Evolutionary conservation across 352 stramenopile genomes (phyloP).

Genomic region (Phytophthora pistaciae): DNA sequence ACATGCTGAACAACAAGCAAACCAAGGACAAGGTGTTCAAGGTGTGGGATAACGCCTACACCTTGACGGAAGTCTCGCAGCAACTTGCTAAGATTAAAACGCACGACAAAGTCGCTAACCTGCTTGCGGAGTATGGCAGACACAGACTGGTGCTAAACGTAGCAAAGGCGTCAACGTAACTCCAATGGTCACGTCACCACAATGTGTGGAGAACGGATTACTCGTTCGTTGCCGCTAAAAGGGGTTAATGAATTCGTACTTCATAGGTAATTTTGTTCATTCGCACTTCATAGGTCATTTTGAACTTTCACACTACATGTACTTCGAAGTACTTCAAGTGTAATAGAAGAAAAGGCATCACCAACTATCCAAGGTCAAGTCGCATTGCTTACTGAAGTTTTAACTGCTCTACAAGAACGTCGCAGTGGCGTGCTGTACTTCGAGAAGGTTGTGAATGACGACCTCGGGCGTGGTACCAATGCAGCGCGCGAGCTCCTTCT

Average conservation of each 20-base stretch:
- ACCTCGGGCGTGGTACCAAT: conserved; percentile 91
- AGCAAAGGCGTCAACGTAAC: background rate
- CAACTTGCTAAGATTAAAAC: background rate
- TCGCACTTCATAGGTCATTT: too few species aligned
- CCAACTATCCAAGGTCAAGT: background rate
- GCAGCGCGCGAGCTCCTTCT: conserved; percentile 89
- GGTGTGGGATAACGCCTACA: background rate
- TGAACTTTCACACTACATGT: too few species aligned
- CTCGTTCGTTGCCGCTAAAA: background rate
- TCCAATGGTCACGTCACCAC: background rate
- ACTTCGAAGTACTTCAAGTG: too few species aligned
- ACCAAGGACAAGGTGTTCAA: background rate
- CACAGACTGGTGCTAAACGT: background rate
- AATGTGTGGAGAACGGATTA: background rate
- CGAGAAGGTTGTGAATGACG: conserved; percentile 89
- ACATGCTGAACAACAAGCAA: background rate
- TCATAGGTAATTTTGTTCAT: too few species aligned
- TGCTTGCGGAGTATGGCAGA: background rate
- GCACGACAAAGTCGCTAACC: background rate
- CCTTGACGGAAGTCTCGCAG: background rate
- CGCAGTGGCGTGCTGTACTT: conserved; percentile 80
- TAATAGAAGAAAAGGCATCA: too few species aligned
- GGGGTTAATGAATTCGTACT: background rate
- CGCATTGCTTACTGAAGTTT: background rate
- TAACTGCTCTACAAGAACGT: conserved; percentile 65